These are phyloP conservation scores for Vachellia collinsii DNA, from an alignment of 306 rosid species.

Conservation along the genomic window DNA sequence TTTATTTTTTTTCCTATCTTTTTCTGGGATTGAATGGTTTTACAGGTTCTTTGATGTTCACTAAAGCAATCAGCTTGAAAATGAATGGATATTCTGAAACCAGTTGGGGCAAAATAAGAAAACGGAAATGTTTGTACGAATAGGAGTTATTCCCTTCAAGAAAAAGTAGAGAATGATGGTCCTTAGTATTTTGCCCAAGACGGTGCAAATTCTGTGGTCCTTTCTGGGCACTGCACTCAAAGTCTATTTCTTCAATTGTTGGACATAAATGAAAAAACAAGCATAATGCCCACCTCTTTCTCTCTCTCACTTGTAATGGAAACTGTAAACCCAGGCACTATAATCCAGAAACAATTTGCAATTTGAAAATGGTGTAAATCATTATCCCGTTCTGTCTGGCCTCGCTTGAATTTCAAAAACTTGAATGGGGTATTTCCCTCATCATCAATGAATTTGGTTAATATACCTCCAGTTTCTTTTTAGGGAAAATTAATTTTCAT, in stretches of 20 bases:
- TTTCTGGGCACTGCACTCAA: conserved; percentile 9
- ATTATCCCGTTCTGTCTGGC: background rate
- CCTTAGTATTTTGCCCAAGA: no score
- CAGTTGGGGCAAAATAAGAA: no score
- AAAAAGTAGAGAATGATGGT: no score
- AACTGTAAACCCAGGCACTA: background rate
- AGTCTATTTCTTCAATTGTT: conserved; percentile 16
- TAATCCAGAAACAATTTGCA: conserved; percentile 19
- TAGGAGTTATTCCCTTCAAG: background rate
- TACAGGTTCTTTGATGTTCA: background rate
- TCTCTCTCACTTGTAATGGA: background rate
- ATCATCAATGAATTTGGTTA: background rate
- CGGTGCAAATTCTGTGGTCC: no score
- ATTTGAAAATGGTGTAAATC: conserved; percentile 15
- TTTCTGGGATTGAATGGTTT: background rate
- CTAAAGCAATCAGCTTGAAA: background rate
- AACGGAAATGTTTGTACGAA: background rate
- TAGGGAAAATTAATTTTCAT: no score
- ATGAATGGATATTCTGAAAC: background rate
- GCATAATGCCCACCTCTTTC: background rate
- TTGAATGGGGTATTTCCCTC: background rate
- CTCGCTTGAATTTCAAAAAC: conserved; percentile 14
- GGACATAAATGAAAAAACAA: background rate
- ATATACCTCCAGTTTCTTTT: background rate
- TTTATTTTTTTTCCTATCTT: fast-evolving